Percentiles rank a stretch among this genome's conserved stretches.
These are phyloP conservation scores for Naumovozyma baii DNA, from an alignment of 805 yeast genomes.

Conservation along the genomic window DNA sequence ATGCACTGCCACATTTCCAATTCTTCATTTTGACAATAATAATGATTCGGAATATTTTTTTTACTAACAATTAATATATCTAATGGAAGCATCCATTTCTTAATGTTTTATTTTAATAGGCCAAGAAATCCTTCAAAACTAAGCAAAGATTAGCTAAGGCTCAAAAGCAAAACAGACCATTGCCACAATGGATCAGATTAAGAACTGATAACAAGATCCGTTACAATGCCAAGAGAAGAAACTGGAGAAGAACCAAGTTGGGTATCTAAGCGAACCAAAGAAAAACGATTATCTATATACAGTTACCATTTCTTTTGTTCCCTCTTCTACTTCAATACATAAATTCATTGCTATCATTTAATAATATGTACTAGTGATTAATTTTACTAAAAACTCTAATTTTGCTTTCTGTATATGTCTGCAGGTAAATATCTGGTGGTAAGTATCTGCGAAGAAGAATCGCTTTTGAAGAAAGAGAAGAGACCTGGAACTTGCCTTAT, in stretches of 20 bases:
- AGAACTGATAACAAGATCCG: constrained; percentile 96
- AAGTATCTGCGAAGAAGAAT: no score
- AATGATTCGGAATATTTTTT: no score
- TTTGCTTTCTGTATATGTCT: neutral
- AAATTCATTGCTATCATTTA: neutral
- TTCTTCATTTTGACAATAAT: no score
- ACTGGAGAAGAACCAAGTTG: constrained; percentile 99
- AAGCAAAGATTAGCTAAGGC: constrained; percentile 99
- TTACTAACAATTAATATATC: neutral
- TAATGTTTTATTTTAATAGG: constrained; percentile 31
- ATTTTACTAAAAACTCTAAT: neutral
- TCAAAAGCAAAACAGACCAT: constrained; percentile 97
- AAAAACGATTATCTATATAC: no score
- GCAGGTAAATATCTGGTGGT: no score
- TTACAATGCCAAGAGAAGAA: constrained; percentile 99
- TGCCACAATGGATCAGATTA: constrained; percentile 99
- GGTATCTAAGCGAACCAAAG: constrained; percentile 54
- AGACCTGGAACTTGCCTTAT: no score
- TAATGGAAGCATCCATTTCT: neutral
- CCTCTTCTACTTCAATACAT: neutral
- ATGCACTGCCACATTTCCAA: no score
- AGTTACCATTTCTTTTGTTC: no score
- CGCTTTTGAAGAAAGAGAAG: neutral
- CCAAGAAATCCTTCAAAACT: constrained; percentile 92
- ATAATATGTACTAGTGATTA: neutral